A percentile compares a stretch with the other conserved stretches of the same genome.
These are phyloP conservation scores for Paraconiothyrium sp. DNA, from an alignment of 2,329 filamentous ascomycete genomes.

Conservation along the genomic window DNA sequence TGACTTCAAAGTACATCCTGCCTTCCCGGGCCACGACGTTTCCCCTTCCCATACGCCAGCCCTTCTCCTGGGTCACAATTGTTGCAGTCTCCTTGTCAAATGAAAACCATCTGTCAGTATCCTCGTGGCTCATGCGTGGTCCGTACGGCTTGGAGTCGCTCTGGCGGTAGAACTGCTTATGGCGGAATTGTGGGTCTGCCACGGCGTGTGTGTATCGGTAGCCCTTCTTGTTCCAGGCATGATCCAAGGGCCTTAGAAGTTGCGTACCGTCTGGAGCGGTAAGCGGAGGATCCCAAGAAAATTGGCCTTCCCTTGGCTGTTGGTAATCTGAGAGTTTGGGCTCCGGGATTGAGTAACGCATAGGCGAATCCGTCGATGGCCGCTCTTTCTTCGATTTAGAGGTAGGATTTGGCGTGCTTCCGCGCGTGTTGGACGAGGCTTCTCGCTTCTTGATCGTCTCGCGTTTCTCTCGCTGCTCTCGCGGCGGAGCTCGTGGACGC, in stretches of 20 bases:
- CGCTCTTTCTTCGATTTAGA: constrained; percentile 51
- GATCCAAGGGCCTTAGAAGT: constrained; percentile 60
- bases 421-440: constrained; percentile 51
- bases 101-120: constrained; percentile 84
- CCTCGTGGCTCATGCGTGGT: constrained; percentile 90
- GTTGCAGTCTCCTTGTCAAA: constrained; percentile 75
- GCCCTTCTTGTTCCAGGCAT: constrained; percentile 72
- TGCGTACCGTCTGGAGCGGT: constrained; percentile 55
- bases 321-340: constrained; percentile 60
- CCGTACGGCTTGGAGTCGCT: constrained; percentile 86
- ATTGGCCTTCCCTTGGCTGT: constrained; percentile 57
- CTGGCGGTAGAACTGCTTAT: constrained; percentile 87
- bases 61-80: constrained; percentile 88
- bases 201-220: constrained; percentile 93
- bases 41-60: constrained; percentile 88
- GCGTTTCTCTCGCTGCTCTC: constrained; percentile 60
- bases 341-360: constrained; percentile 61
- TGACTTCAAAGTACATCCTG: constrained; percentile 93
- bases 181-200: constrained; percentile 85
- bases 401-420: constrained; percentile 51
- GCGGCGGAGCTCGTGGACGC: constrained; percentile 50
- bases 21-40: constrained; percentile 93
- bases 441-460: constrained; percentile 65
- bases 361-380: constrained; percentile 54
- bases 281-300: constrained; percentile 60